Evolutionary conservation across 495 filamentous ascomycete species (phyloP), one percentile per base, ranked within the genome.

Genomic region (Xylaria nigripes): DNA sequence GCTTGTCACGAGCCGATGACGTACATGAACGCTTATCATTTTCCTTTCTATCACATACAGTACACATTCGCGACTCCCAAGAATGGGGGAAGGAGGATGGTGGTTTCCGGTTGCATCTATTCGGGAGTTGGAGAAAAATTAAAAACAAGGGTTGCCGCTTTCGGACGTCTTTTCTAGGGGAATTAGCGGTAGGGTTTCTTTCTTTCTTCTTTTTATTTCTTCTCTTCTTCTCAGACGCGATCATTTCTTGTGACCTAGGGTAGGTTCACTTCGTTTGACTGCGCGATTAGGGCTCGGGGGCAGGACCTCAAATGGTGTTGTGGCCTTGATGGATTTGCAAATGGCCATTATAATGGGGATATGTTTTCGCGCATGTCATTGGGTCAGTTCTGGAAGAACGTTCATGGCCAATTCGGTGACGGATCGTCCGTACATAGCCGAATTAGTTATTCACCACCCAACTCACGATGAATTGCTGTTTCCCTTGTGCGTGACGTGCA

Each of bases 31-130:
- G 10, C 32, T 19, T 29, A n/a, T 40, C 13, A 10, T 47, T 47
- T 54, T 29, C 43, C 44, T 15, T n/a, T 12, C 15, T 6, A 3
- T 40, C n/a, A 40, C 36, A 40, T 19, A 40, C 25, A 30, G 44
- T 22, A 30, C 30, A 18, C 24, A 48, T 48, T 29, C 9, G 27
- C 24, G 45, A 30, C 27, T 3, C 9, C 27, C 12, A 45, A 29
- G 21, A 45, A 2, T 15, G 21, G 21, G 42, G 18, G 18, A 44
- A 3, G 19, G 6, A 3, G 19, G 6, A 19, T 29, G 13, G 44
- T 6, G 25, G 45, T 47, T 47, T 3, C 18, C 4, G 32, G 44
- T 32, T 54, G 51, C 51, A 54, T 54, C 16, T 16, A 42, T 48
- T 16, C n/a, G 16, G 51, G 51, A 54, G 51, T 54, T 54, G 44